phyloP scores from a whole-genome alignment of 2,329 filamentous ascomycete genomes.

The Diaporthe batatas region DNA sequence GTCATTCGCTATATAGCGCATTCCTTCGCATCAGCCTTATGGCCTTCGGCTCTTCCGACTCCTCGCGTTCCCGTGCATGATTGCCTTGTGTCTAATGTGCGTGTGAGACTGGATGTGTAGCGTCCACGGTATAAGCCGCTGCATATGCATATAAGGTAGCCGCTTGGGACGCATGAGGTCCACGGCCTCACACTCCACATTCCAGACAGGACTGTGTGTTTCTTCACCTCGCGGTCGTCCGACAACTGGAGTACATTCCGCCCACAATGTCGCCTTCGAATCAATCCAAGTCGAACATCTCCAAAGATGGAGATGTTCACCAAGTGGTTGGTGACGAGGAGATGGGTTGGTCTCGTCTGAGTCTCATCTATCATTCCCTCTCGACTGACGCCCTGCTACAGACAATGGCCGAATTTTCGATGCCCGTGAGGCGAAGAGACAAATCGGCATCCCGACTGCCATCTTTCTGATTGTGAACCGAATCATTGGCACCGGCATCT shows the following conservation, averaged over 20 bases:
- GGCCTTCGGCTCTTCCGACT: constrained; percentile 3
- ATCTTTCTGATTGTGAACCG: constrained; percentile 58
- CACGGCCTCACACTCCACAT: constrained; percentile 5
- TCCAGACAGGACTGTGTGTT: not conserved
- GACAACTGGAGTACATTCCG: not conserved
- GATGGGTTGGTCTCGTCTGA: not conserved
- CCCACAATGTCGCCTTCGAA: constrained; percentile 4
- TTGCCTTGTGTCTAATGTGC: not conserved
- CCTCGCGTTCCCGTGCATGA: constrained; percentile 5
- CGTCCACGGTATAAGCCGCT: not conserved
- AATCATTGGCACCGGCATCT: constrained; percentile 78
- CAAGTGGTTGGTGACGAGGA: constrained; percentile 2
- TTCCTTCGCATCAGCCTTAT: constrained; percentile 17
- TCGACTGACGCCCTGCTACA: not conserved
- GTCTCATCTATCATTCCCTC: not conserved
- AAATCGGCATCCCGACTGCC: constrained; percentile 68
- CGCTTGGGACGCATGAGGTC: constrained; percentile 15
- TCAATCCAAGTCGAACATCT: constrained; percentile 22
- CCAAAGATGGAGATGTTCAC: constrained; percentile 20
- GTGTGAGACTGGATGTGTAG: not conserved
- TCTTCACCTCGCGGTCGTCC: not conserved
- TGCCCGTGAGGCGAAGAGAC: constrained; percentile 61
- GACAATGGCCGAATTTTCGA: constrained; percentile 10
- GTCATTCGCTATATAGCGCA: constrained; percentile 14
- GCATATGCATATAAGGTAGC: constrained; percentile 10